phyloP scores from a whole-genome alignment of 2,329 filamentous ascomycete species.

The Fusarium devonianum region DNA sequence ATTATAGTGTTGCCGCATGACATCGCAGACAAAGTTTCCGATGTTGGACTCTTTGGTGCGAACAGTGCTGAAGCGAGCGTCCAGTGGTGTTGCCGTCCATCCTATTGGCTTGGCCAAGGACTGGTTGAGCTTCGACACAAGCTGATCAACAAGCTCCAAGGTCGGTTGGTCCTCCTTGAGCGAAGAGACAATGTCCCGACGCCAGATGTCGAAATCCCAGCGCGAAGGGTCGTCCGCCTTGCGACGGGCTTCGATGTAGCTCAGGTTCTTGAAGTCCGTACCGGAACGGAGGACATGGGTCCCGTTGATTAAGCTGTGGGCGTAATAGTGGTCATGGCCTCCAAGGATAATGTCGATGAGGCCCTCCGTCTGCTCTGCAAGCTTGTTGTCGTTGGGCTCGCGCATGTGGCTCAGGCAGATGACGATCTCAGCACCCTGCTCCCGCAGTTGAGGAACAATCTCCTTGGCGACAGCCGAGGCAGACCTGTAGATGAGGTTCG shows the following conservation, averaged over 20 bases:
- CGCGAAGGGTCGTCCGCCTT: slow-evolving; percentile 53
- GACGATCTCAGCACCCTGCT: slow-evolving; percentile 81
- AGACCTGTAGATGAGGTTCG: slow-evolving; percentile 81
- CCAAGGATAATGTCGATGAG: slow-evolving; percentile 86
- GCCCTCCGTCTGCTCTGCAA: slow-evolving; percentile 76
- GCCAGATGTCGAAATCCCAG: slow-evolving; percentile 82
- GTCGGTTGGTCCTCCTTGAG: slow-evolving; percentile 71
- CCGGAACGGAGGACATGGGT: slow-evolving; percentile 87
- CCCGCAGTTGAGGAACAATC: slow-evolving; percentile 74
- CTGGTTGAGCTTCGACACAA: slow-evolving; percentile 76
- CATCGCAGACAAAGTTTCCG: slow-evolving; percentile 89
- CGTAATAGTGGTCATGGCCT: slow-evolving; percentile 90
- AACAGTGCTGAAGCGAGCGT: slow-evolving; percentile 86
- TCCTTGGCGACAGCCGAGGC: slow-evolving; percentile 78
- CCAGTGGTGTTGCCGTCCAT: slow-evolving; percentile 81
- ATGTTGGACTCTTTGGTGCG: slow-evolving; percentile 80
- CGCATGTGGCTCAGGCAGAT: slow-evolving; percentile 85
- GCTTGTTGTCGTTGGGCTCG: slow-evolving; percentile 87
- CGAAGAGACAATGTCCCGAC: slow-evolving; percentile 74
- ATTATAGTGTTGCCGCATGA: slow-evolving; percentile 84
- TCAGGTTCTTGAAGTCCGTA: slow-evolving; percentile 90
- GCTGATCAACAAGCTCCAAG: slow-evolving; percentile 67
- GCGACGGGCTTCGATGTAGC: slow-evolving; percentile 80
- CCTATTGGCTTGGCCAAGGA: slow-evolving; percentile 85
- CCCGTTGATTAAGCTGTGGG: slow-evolving; percentile 77